Base-by-base conservation (phyloP, 2,329 filamentous ascomycete genomes). In the Chalara sp. region DNA sequence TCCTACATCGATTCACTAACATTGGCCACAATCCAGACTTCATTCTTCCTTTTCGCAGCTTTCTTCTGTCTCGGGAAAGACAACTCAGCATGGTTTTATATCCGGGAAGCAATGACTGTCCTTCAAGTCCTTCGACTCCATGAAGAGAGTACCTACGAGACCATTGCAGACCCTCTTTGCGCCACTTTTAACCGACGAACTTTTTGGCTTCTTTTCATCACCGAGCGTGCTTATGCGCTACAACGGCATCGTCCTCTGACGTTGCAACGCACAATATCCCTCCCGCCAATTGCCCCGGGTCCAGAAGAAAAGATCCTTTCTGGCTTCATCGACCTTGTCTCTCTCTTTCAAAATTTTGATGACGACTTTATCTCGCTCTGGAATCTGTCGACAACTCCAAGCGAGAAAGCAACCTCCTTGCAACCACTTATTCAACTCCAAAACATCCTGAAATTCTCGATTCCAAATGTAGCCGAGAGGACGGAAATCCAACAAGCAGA, bases 401-500 rank as follows among this genome's bases (percentile, higher is more conserved):
- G 5, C 29, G 11, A 6, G 13, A 40, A 5, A 10, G 10, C 3
- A 39, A 10, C 35, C 2, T 21, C 21, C 21, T 21, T 21, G 21
- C 35, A 39, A 10, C 35, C 10, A 39, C 13, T 39, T 13, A 39
- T 39, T 13, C 35, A 39, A 11, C 35, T 39, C 35, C 35, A 39
- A 39, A 13, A 39, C 35, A 39, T 39, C 13, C 42, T 50, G 6
- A 46, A 41, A n/a, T 37, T 4, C 35, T n/a, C 42, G 6, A 30
- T 46, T 32, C 33, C 48, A 7, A 32, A 50, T 41, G 35, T 50
- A 6, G 29, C 43, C 13, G 35, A 40, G 32, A 56, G 58, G 33
- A 43, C 82, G 83, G 53, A 76, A 76, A 39, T 80, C 83, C 50
- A 52, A 21, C 45, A 52, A 39, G 50, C 50, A 12, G 50, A 52